Base-by-base conservation (phyloP, 768 basidiomycete genomes). In the Mycena venus region DNA sequence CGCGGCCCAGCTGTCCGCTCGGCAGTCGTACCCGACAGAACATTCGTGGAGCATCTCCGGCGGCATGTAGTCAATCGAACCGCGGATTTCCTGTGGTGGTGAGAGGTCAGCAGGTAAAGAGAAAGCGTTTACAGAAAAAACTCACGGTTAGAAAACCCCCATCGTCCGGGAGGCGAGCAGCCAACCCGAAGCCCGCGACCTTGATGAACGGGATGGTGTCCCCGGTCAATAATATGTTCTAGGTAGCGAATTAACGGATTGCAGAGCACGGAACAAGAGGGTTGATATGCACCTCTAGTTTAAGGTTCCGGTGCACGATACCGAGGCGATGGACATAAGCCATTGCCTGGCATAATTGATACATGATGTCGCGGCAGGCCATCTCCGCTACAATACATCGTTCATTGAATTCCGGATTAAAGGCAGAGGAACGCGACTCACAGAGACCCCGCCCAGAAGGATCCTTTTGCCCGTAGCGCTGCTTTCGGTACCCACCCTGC, bases 331-430 rank as follows among this genome's bases (percentile, higher is more conserved):
- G 70, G 29, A 71, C 15, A 36, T 71, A 59, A 40, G 62, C 21
- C 70, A 71, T 58, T 10, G 53, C 70, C 25, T 71, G 70, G 32
- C 53, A 55, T n/a, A 71, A 38, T 25, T 71, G 70, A 32, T 64
- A 71, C 40, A 71, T 64, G 25, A 71, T 71, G 14, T 71, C 70
- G 31, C 70, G 70, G 15, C 29, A 31, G 2, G 27, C 10, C 0
- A 64, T 2, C 19, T 71, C 70, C 19, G 27, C 70, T 71, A 23
- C 29, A 19, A 3, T 7, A 17, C 12, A 10, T 9, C 7, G n/a
- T 56, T 4, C 42, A 34, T 38, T 12, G 31, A 8, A 21, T 27
- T 2, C 9, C 5, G 4, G 19, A 14, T n/a, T n/a, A n/a, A n/a
- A n/a, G n/a, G n/a, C n/a, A 42, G 4, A 31, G 6, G 42, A 40